Conservation (phyloP, 164 flowering plant genomes). For the Magnolia officinalis region DNA sequence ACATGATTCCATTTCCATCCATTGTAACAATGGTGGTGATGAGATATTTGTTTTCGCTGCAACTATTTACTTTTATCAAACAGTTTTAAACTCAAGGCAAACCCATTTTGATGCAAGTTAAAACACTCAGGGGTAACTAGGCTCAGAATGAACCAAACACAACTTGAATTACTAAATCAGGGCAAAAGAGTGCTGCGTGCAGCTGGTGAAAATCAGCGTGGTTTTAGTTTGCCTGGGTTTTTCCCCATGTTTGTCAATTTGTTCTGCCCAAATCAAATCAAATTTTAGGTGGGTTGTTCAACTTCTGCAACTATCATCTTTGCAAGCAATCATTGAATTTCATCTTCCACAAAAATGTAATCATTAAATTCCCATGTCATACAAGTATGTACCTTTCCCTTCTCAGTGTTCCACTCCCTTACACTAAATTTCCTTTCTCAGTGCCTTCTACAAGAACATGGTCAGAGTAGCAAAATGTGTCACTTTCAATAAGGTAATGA, state of each 20-base stretch:
- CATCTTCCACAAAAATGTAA: neutral
- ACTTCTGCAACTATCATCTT: neutral
- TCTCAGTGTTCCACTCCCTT: neutral
- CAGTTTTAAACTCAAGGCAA: no score
- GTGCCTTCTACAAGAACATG: conserved; percentile 89
- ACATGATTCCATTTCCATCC: no score
- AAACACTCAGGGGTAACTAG: no score
- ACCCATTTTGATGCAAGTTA: no score
- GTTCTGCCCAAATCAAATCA: neutral
- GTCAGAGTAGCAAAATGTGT: conserved; percentile 81
- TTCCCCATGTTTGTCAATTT: neutral
- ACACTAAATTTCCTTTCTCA: conserved; percentile 29
- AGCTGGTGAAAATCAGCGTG: no score
- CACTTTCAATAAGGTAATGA: conserved; percentile 73
- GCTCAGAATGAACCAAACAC: no score
- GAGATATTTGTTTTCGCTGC: no score
- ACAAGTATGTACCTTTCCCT: neutral
- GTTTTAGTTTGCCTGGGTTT: neutral
- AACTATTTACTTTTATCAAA: no score
- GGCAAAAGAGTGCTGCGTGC: no score
- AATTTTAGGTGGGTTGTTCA: neutral
- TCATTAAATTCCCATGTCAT: neutral
- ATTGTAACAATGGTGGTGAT: no score
- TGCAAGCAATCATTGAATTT: neutral
- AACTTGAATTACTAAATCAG: no score